phyloP scores from a whole-genome alignment of 1,284 basidiomycete species.

The Volvariella surrecta region DNA sequence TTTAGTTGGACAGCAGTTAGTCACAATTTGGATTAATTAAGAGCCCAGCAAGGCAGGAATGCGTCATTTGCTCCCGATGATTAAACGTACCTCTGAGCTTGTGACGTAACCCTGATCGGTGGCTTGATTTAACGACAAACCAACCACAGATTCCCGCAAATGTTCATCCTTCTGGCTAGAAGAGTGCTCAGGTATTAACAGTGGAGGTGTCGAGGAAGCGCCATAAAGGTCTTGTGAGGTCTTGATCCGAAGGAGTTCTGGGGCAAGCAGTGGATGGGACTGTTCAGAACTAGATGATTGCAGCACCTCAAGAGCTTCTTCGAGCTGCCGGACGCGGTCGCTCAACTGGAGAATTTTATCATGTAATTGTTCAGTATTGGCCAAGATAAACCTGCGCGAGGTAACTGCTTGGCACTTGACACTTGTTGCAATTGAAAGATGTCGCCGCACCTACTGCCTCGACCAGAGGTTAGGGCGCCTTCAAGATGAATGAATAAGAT shows the following conservation, averaged over 20 bases:
- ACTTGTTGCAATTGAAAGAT: neutral
- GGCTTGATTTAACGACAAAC: constrained; percentile 15
- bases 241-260: constrained; percentile 38
- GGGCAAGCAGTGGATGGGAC: constrained; percentile 42
- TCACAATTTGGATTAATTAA: neutral
- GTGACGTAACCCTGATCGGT: constrained; percentile 14
- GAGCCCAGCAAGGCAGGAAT: too few relatives aligned
- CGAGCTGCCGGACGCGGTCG: constrained; percentile 50
- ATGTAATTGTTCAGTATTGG: constrained; percentile 56
- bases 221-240: constrained; percentile 42
- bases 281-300: constrained; percentile 30
- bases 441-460: constrained; percentile 36
- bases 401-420: neutral
- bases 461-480: constrained; percentile 41
- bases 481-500: neutral
- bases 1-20: neutral
- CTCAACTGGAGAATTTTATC: constrained; percentile 50
- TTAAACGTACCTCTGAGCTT: neutral
- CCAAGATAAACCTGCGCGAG: constrained; percentile 48
- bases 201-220: constrained; percentile 13
- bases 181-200: constrained; percentile 10
- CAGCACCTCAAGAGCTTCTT: constrained; percentile 41
- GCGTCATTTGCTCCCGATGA: too few relatives aligned
- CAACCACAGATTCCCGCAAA: constrained; percentile 15
- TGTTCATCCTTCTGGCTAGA: constrained; percentile 15